Base-by-base conservation (phyloP, 2,329 filamentous ascomycete species). In the Fusarium sp. region DNA sequence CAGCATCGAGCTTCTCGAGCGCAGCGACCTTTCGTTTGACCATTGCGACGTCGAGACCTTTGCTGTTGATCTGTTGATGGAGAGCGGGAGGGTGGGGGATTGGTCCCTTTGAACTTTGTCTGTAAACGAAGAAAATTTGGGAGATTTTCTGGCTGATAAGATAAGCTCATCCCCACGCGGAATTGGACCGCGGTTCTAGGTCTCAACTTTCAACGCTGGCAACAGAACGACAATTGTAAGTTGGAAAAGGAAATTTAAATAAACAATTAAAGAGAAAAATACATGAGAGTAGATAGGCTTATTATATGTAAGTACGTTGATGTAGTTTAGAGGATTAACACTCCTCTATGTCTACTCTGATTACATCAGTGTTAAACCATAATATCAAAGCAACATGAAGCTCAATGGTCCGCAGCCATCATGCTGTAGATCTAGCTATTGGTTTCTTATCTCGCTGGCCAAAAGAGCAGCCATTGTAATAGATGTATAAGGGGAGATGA, bases 1-100 rank as follows among this genome's bases (percentile, higher is more conserved):
- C 94, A 38, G 95, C 95, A 80, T 98, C 95, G 76, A 97, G 91
- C 88, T 98, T 98, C 85, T 98, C 95, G 82, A 98, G 91, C 69
- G 95, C 95, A 62, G 93, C 94, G 66, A 97, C 89, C 85, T 96
- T 97, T 82, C 95, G 89, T 85, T 97, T 97, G 68, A 91, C 93
- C 91, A 94, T 96, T 48, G 61, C 58, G 71, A 68, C 70, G 63
- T 60, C 38, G 7, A 50, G 42, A 15, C 26, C 44, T 42, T 41
- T 30, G 41, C 36, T 62, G 22, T 57, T 42, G 36, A 56, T 56
- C 30, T 63, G 56, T 68, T 74, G 59, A 60, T 57, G 44, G 59
- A 38, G 55, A 44, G 56, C 51, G 60, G 61, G 61, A 67, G 51
- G 38, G 45, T 53, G 66, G 64, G 65, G 56, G 68, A 60, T 71